Percentiles rank a stretch among this genome's conserved stretches.
phyloP scores from a whole-genome alignment of 495 filamentous ascomycete species.

The Neurospora sp. region DNA sequence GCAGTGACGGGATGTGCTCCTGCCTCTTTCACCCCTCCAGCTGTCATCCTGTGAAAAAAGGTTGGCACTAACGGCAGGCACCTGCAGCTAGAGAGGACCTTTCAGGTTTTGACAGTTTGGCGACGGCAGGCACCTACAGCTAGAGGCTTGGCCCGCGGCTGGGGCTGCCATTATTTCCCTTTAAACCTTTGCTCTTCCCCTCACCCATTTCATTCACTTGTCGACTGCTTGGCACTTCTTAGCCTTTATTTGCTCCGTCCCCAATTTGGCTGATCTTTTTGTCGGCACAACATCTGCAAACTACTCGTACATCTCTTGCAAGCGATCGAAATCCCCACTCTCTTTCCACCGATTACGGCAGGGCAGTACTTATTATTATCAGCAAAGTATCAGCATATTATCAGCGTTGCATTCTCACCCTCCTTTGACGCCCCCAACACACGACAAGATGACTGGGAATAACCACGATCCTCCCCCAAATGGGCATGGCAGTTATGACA shows the following conservation, averaged over 20 bases:
- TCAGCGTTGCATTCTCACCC: not conserved
- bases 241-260: not conserved
- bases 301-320: not conserved
- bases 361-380: not conserved
- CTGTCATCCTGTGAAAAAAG: not conserved
- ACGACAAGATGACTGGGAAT: not conserved
- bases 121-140: not conserved
- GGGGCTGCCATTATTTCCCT: not conserved
- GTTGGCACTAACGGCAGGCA: not conserved
- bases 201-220: not conserved
- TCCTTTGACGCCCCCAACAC: not conserved
- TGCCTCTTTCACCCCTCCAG: not conserved
- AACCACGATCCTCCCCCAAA: not conserved
- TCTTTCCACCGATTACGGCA: not conserved
- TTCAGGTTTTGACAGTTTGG: not conserved
- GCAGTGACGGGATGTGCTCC: not conserved
- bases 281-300: not conserved
- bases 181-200: not conserved
- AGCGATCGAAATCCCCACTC: not conserved
- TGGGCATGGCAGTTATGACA: not conserved
- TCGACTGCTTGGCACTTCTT: not conserved
- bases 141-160: not conserved
- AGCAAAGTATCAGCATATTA: not conserved
- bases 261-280: not conserved
- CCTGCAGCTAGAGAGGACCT: not conserved